A percentile compares a stretch with the other conserved stretches of the same genome.
phyloP scores from a whole-genome alignment of 768 basidiomycete species.

The Sarcodon aspratus region DNA sequence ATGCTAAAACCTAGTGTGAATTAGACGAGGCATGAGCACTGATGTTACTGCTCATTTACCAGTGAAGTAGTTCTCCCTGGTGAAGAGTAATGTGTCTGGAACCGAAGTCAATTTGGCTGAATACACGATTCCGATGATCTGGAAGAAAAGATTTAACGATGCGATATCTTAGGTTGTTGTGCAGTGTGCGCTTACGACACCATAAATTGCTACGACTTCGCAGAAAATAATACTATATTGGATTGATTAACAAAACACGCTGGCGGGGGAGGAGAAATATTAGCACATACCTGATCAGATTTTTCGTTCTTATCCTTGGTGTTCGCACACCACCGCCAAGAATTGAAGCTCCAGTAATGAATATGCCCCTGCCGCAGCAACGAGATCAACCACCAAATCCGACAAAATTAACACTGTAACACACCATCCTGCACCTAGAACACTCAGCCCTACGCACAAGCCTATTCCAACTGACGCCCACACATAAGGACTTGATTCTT shows the following conservation, averaged over 20 bases:
- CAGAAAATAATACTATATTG: slow-evolving; percentile 90
- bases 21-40: slow-evolving; percentile 1
- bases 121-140: slow-evolving; percentile 97
- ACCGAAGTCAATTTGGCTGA: slow-evolving; percentile 65
- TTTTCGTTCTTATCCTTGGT: slow-evolving; percentile 93
- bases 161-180: not conserved
- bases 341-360: slow-evolving; percentile 93
- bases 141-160: not conserved
- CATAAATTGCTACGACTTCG: slow-evolving; percentile 98
- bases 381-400: not conserved
- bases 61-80: slow-evolving; percentile 85
- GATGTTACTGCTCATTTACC: slow-evolving; percentile 28
- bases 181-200: slow-evolving; percentile 46
- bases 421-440: slow-evolving; percentile 92
- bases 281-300: slow-evolving; percentile 73
- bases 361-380: slow-evolving; percentile 74
- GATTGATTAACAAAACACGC: not conserved
- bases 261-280: not conserved
- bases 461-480: slow-evolving; percentile 91
- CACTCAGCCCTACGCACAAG: slow-evolving; percentile 87
- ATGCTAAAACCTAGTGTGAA: slow-evolving; percentile 65
- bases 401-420: slow-evolving; percentile 12
- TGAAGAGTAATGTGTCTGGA: slow-evolving; percentile 62
- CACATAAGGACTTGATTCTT: slow-evolving; percentile 87
- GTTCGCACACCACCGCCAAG: slow-evolving; percentile 91